A percentile compares a stretch with the other conserved stretches of the same genome.
Evolutionary conservation across 805 yeast genomes (phyloP).

Genomic region (Cyberlindnera japonica): DNA sequence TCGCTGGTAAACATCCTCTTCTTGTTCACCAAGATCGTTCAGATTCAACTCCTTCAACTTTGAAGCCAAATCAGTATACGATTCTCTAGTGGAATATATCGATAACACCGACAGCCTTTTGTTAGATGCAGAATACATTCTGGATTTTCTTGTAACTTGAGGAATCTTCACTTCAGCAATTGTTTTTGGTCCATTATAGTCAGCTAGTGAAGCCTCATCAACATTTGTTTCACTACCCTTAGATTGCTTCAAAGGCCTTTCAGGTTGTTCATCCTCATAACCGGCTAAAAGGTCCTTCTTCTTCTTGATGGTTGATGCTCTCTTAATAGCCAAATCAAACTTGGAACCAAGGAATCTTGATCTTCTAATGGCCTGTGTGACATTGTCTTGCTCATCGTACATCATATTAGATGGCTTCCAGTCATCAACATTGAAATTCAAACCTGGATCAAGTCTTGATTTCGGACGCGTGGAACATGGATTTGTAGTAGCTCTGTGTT

Average conservation of each 20-base stretch:
- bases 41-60: slow-evolving; percentile 30
- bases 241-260: too few relatives aligned
- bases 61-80: slow-evolving; percentile 55
- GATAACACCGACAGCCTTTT: slow-evolving; percentile 72
- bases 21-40: background rate
- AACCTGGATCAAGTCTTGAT: slow-evolving; percentile 42
- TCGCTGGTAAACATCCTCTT: background rate
- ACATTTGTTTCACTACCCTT: too few relatives aligned
- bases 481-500: slow-evolving; percentile 34
- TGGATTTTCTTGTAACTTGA: slow-evolving; percentile 64
- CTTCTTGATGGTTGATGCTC: slow-evolving; percentile 17
- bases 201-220: slow-evolving; percentile 4
- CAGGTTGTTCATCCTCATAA: slow-evolving; percentile 7
- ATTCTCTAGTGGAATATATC: slow-evolving; percentile 62
- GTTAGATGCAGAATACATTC: slow-evolving; percentile 55
- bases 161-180: slow-evolving; percentile 67
- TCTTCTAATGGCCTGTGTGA: slow-evolving; percentile 41
- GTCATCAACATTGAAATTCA: slow-evolving; percentile 26
- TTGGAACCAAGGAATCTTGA: slow-evolving; percentile 41
- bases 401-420: slow-evolving; percentile 18
- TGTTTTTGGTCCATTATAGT: slow-evolving; percentile 39
- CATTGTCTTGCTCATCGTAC: slow-evolving; percentile 27
- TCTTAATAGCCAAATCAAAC: slow-evolving; percentile 34
- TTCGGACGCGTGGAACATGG: slow-evolving; percentile 39
- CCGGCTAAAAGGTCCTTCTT: slow-evolving; percentile 5